phyloP scores from a whole-genome alignment of 2,329 filamentous ascomycete genomes.

The Calonectria ilicicola region DNA sequence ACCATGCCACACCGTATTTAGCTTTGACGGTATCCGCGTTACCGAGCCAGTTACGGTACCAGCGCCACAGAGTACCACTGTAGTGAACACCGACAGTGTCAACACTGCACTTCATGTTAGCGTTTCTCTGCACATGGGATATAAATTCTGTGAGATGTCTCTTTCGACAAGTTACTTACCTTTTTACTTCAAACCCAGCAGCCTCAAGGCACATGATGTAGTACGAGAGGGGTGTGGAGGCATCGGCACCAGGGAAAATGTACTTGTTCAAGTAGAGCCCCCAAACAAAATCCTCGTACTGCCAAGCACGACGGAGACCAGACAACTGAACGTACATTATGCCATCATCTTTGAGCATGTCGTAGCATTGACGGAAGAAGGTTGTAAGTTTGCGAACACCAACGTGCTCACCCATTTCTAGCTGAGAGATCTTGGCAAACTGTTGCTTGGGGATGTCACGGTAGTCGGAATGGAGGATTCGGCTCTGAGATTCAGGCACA shows the following conservation, averaged over 20 bases:
- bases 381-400: slow-evolving; percentile 86
- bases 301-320: slow-evolving; percentile 93
- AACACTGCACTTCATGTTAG: slow-evolving; percentile 60
- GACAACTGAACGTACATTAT: slow-evolving; percentile 96
- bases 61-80: slow-evolving; percentile 94
- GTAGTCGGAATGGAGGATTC: slow-evolving; percentile 96
- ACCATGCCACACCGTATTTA: slow-evolving; percentile 97
- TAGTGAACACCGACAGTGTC: slow-evolving; percentile 98
- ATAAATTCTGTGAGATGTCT: not conserved
- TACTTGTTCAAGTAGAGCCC: slow-evolving; percentile 99
- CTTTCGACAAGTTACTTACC: not conserved
- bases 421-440: slow-evolving; percentile 95
- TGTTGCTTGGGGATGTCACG: slow-evolving; percentile 87
- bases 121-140: not conserved
- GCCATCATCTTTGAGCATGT: slow-evolving; percentile 97
- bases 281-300: slow-evolving; percentile 98
- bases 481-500: slow-evolving; percentile 87
- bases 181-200: slow-evolving; percentile 78
- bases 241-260: slow-evolving; percentile 96
- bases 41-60: slow-evolving; percentile 98
- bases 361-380: slow-evolving; percentile 88
- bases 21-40: slow-evolving; percentile 92
- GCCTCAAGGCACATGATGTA: slow-evolving; percentile 87
- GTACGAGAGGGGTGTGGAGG: slow-evolving; percentile 90
- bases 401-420: slow-evolving; percentile 99